A percentile compares a stretch with the other conserved stretches of the same genome.
These are phyloP conservation scores for Jatropha curcas DNA, from an alignment of 345 rosid genomes.

Conservation along the genomic window DNA sequence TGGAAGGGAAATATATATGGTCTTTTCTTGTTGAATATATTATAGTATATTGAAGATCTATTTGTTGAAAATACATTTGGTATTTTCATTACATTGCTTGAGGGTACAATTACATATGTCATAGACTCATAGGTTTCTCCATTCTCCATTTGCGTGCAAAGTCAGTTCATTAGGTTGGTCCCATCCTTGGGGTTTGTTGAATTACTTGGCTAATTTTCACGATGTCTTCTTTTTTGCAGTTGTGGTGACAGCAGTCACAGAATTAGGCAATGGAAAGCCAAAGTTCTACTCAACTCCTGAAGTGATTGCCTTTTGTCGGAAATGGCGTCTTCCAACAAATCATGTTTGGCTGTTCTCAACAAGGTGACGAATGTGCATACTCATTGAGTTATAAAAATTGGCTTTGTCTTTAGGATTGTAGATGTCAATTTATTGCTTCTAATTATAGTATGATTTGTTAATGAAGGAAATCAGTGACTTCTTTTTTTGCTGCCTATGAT, in stretches of 20 bases:
- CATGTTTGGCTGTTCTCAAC: slow-evolving; percentile 92
- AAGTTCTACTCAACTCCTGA: slow-evolving; percentile 93
- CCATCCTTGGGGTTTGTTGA: not conserved
- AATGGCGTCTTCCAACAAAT: slow-evolving; percentile 91
- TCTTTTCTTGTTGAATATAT: not conserved
- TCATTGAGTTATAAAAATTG: not conserved
- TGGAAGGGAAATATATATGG: not conserved
- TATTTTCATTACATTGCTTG: not conserved
- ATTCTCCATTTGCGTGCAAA: not conserved
- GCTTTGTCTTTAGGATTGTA: not conserved
- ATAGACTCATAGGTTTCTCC: not conserved
- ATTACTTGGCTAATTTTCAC: not conserved
- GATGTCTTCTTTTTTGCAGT: slow-evolving; percentile 48
- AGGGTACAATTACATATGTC: not conserved
- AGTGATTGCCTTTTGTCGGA: slow-evolving; percentile 79
- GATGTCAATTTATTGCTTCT: not conserved
- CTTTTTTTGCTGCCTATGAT: slow-evolving; percentile 84
- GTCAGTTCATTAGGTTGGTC: not conserved
- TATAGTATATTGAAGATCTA: not conserved
- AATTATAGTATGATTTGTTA: slow-evolving; percentile 14
- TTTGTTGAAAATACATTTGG: not conserved
- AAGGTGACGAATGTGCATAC: slow-evolving; percentile 50
- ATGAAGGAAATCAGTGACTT: slow-evolving; percentile 78
- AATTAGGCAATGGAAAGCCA: slow-evolving; percentile 86
- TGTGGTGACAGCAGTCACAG: slow-evolving; percentile 96